Evolutionary conservation across 441 rosid species (phyloP), one percentile per base, ranked within the genome.

Genomic region (Syzygium malaccense): DNA sequence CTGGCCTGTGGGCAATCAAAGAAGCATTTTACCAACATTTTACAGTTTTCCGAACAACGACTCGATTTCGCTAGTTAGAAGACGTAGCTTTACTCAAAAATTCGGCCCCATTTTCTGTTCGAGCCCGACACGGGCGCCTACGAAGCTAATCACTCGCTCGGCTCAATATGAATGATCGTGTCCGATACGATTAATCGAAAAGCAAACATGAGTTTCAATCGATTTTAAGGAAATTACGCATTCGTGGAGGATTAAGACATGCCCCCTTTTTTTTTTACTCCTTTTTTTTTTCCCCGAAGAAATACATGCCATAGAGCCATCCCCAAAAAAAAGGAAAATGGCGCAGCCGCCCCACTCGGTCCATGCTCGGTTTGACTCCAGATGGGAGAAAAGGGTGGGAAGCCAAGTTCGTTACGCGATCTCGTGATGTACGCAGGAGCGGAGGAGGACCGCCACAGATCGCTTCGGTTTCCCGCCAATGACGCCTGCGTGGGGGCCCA

Each of bases 381-480:
- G 7, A 62, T 10, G n/a, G 1, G 1, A 26, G 25, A 5, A 9
- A 30, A 4, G 3, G 23, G 3, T 23, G 30, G 49, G 87, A 23
- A 60, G 89, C 20, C 89, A 85, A 87, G 92, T 87, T 86, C 88
- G 83, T 4, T 10, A 91, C 91, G 92, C 91, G 88, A 89, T 6
- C 88, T 28, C 28, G 80, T 14, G 68, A 30, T 60, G 1, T 11
- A 2, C 15, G 14, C 57, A 7, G 10, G 11, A 17, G 17, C 15
- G 6, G 17, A 30, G 91, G 91, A 90, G 93, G 93, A 83, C 85
- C 62, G 85, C 55, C 83, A 57, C 11, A 23, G 88, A 85, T 86
- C 41, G 90, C 93, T 91, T 89, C 88, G 2, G 51, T 88, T 92
- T 94, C 95, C 96, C 95, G 95, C 95, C 95, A 87, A 66, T 19